Conservation (phyloP, 495 filamentous ascomycete species). For the Melanomma pulvis-pyrius region DNA sequence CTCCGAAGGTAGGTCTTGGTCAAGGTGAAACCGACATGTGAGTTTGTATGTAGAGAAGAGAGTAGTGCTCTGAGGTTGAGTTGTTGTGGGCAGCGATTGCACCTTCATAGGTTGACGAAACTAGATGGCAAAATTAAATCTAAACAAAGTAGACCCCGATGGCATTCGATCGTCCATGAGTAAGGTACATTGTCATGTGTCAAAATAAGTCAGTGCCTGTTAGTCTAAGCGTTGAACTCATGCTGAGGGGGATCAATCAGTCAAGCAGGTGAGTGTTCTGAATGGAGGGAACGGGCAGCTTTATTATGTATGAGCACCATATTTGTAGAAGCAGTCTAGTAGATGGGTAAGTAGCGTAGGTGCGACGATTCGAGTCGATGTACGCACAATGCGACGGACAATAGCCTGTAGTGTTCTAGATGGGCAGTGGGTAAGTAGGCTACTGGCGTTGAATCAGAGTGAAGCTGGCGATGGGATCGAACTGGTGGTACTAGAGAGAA, state of each 20-base stretch:
- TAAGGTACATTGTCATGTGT: background rate
- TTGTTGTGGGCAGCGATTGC: background rate
- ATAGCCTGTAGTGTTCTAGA: background rate
- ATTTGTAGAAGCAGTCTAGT: no score
- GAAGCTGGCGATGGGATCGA: background rate
- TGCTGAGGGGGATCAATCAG: background rate
- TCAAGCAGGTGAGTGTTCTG: no score
- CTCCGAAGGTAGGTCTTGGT: background rate
- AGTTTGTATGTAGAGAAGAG: background rate
- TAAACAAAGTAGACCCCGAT: background rate
- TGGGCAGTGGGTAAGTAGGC: background rate
- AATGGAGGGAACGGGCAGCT: no score
- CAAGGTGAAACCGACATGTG: background rate
- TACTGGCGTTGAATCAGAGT: background rate
- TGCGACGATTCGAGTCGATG: no score
- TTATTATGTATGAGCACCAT: no score
- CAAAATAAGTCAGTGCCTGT: background rate
- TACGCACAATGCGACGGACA: no score
- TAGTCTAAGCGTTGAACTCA: background rate
- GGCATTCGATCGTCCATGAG: background rate
- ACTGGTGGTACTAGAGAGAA: background rate
- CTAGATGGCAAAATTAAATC: background rate
- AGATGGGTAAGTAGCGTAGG: no score
- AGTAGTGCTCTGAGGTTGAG: background rate
- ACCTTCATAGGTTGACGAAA: background rate